Evolutionary conservation across 352 stramenopile species (phyloP), one percentile per base, ranked within the genome.

Genomic region (Globisporangium echinulatum): DNA sequence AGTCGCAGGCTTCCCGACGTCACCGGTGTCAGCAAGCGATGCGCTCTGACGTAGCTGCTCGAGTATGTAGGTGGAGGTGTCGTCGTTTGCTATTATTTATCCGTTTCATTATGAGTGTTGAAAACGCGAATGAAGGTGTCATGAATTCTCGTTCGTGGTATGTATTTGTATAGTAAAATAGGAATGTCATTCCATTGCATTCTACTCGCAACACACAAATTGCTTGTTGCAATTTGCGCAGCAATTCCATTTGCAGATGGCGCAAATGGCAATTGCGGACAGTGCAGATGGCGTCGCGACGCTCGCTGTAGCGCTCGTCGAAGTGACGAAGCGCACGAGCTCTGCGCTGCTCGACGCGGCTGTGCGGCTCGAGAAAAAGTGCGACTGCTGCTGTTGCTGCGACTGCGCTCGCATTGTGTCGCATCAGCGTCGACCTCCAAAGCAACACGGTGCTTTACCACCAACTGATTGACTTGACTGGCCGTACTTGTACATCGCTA

Each of bases 1-100:
- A 37, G 54, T 90, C 13, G 54, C 50, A 6, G 36, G 47, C 46
- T 55, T 62, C 47, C 53, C 53, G 39, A 62, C 44, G 11, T 66
- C 53, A 19, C 54, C 54, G 0, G 48, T 66, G 25, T 62, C 60
- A 19, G 37, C 53, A 25, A 58, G 51, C 51, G 52, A 50, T 13
- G 33, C 54, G 40, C 25, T 60, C 8, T 61, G 56, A 62, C 36
- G 9, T 33, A 3, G 25, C 25, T 33, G 25, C 25, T 33, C 25
- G 25, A 33, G 25, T 33, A 33, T 33, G 25, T 33, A 3, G 1
- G 25, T 33, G 25, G 25, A 33, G 25, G 25, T 33, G 25, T 33
- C 25, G 25, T 33, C 25, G 25, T 33, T 33, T 33, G 25, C 2
- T 33, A 33, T 33, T 33, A 33, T 33, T 33, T 33, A 33, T 33